These are phyloP conservation scores for Aspergillus sp. DNA, from an alignment of 2,329 filamentous ascomycete genomes.

Conservation along the genomic window DNA sequence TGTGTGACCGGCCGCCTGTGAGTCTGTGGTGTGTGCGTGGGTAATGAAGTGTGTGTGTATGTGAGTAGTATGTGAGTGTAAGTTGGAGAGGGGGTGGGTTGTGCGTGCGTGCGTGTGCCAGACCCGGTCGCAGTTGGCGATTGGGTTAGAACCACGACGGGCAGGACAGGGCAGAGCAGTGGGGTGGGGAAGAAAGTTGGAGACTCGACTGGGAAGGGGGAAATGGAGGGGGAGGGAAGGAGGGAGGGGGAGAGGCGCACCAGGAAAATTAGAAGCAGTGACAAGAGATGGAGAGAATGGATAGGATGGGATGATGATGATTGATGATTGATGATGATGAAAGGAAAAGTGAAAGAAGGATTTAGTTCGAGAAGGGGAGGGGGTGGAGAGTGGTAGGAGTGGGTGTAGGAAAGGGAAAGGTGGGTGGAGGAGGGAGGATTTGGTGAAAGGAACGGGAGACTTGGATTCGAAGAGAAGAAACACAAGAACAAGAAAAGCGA, in stretches of 20 bases:
- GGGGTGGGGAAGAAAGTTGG: constrained; percentile 21
- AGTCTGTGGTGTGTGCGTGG: constrained; percentile 13
- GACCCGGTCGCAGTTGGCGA: constrained; percentile 14
- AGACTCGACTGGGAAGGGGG: constrained; percentile 12
- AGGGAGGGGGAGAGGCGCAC: constrained; percentile 6
- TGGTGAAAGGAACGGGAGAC: background rate
- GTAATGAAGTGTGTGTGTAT: background rate
- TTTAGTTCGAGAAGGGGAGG: constrained; percentile 5
- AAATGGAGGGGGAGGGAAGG: constrained; percentile 2
- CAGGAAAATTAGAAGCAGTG: constrained; percentile 15
- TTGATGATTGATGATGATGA: constrained; percentile 5
- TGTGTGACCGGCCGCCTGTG: constrained; percentile 19
- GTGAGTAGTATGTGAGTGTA: background rate
- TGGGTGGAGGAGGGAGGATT: background rate
- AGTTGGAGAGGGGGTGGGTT: background rate
- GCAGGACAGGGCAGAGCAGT: constrained; percentile 9
- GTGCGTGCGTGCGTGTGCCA: constrained; percentile 7
- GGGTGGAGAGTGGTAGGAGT: constrained; percentile 9
- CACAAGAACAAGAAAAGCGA: background rate
- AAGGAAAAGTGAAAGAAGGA: constrained; percentile 14
- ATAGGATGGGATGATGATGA: constrained; percentile 5
- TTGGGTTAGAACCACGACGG: constrained; percentile 17
- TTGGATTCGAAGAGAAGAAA: background rate
- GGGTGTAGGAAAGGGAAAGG: background rate
- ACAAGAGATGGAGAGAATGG: background rate